These are phyloP conservation scores for Excoecaria cochinchinensis DNA, from an alignment of 345 rosid genomes.

Conservation along the genomic window DNA sequence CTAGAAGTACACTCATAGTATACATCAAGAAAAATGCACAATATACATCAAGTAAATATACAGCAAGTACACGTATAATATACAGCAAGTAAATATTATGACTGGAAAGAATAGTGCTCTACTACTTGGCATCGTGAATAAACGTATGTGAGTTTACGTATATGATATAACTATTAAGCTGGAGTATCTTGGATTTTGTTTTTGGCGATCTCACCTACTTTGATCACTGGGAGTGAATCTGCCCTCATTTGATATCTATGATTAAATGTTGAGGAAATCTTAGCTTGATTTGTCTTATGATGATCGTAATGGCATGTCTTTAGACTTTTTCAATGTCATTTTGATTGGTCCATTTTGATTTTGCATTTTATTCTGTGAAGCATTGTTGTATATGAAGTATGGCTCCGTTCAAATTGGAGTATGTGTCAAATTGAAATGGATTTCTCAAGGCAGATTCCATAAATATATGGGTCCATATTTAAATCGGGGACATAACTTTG, in stretches of 20 bases:
- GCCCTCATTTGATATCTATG: neutral
- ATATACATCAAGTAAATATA: too few species aligned
- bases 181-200: too few species aligned
- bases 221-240: neutral
- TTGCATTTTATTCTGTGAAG: too few species aligned
- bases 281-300: neutral
- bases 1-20: too few species aligned
- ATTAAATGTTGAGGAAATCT: neutral
- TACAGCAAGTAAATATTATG: too few species aligned
- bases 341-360: too few species aligned
- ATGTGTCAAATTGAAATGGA: too few species aligned
- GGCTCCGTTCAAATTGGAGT: neutral
- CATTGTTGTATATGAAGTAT: neutral
- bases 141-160: constrained; percentile 22
- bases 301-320: neutral
- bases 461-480: neutral
- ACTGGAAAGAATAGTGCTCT: constrained; percentile 40
- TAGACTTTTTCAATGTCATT: neutral
- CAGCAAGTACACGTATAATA: too few species aligned
- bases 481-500: neutral
- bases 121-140: neutral
- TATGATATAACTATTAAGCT: neutral
- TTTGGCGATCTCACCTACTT: too few species aligned
- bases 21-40: too few species aligned
- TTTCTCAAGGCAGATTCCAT: neutral